Conservation (phyloP, 345 rosid genomes). For the Hirschfeldia incana region DNA sequence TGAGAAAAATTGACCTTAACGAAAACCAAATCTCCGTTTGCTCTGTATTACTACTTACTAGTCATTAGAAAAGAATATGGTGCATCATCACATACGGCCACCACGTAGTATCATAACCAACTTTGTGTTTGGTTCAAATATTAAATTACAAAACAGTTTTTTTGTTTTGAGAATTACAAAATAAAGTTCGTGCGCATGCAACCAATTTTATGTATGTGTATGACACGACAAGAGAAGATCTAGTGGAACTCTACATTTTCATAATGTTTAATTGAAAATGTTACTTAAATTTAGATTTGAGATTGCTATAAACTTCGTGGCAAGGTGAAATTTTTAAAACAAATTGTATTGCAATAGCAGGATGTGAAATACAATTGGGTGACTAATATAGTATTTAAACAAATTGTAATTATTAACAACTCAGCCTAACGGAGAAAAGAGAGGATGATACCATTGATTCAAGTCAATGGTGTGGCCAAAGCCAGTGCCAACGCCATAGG, state of each 20-base stretch:
- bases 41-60: conserved; percentile 12
- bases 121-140: neutral
- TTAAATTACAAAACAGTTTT: neutral
- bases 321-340: neutral
- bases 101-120: conserved; percentile 28
- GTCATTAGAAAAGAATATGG: neutral
- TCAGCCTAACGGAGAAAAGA: conserved; percentile 35
- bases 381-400: neutral
- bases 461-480: conserved; percentile 35
- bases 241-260: conserved; percentile 5
- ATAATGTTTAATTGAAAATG: neutral
- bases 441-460: conserved; percentile 10
- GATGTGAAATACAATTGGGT: neutral
- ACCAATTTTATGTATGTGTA: neutral
- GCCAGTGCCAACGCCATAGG: conserved; percentile 7
- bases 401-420: conserved; percentile 10
- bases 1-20: conserved; percentile 37
- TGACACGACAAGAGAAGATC: neutral
- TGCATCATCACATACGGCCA: conserved; percentile 25
- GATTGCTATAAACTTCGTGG: neutral
- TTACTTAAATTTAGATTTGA: neutral
- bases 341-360: neutral
- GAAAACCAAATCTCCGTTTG: conserved; percentile 21
- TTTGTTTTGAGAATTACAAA: neutral
- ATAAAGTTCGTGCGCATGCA: neutral